Evolutionary conservation across 345 rosid genomes (phyloP), one percentile per base, ranked within the genome.

Genomic region (Stellera chamaejasme): DNA sequence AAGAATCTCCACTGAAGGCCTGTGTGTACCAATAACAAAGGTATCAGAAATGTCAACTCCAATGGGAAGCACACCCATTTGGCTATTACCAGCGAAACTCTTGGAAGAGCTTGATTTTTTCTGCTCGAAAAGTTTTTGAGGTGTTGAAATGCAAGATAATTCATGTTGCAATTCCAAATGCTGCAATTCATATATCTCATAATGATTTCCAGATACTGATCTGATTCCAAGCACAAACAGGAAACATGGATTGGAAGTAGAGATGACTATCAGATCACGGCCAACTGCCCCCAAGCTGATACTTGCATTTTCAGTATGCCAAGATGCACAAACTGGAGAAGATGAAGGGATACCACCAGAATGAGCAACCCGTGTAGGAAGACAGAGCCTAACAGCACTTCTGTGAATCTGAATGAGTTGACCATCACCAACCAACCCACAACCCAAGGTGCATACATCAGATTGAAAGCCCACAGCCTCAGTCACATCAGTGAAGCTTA

Each of bases 231-330:
- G 96, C 63, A 89, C 61, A 60, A 78, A 74, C 27, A 93, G 69
- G 68, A 81, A 76, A 65, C 89, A 93, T 61, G 99, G 99, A 75
- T 83, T 87, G 69, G 95, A 87, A 55, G 99, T 93, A 48, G 97
- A 80, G 78, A 93, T 79, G 65, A 84, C 75, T 63, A 93, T 74
- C 71, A 84, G 62, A 71, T 78, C 65, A 67, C 72, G 69, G 14
- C 88, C 92, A 67, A 93, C 95, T 59, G 97, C 96, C 67, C 99
- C 99, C 84, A 93, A 77, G 69, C 96, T 87, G 76, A 93, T 81
- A 72, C 78, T 83, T 55, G 67, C 66, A 63, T 82, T 74, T 56
- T 76, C 71, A 12, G 99, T 88, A 72, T 74, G 73, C 99, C 99
- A 93, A 64, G 87, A 79, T 55, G 82, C 62, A 67, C 79, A 87